A percentile compares a stretch with the other conserved stretches of the same genome.
These are phyloP conservation scores for Lippia alba DNA, from an alignment of 305 asterid species.

Conservation along the genomic window DNA sequence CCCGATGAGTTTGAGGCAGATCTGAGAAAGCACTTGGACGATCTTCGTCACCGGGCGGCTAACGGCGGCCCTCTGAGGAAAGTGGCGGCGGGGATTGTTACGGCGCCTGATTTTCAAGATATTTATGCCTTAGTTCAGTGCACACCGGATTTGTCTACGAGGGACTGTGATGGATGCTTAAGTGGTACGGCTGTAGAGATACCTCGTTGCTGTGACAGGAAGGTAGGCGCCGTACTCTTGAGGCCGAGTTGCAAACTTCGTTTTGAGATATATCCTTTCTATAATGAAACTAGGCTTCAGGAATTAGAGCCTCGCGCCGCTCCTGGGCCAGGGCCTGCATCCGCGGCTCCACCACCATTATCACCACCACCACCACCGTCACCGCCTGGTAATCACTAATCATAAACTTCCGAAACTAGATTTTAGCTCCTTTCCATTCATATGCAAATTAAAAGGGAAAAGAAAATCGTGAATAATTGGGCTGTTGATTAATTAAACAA, in stretches of 20 bases:
- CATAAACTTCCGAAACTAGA: too few species aligned
- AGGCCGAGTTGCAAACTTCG: conserved; percentile 31
- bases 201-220: background rate
- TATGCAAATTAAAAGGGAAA: too few species aligned
- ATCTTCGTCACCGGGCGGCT: background rate
- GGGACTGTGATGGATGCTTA: conserved; percentile 16
- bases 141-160: conserved; percentile 27
- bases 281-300: too few species aligned
- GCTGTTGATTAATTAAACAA: too few species aligned
- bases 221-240: conserved; percentile 19
- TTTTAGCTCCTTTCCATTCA: too few species aligned
- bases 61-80: background rate
- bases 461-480: too few species aligned
- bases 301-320: too few species aligned
- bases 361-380: too few species aligned
- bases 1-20: background rate
- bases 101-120: background rate
- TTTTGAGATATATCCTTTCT: conserved; percentile 29
- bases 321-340: too few species aligned
- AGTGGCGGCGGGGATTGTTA: background rate
- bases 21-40: background rate
- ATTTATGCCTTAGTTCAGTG: conserved; percentile 32
- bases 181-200: background rate
- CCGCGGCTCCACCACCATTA: too few species aligned
- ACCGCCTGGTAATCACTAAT: too few species aligned